A percentile compares a stretch with the other conserved stretches of the same genome.
Evolutionary conservation across 768 basidiomycete genomes (phyloP).

Genomic region (Dendrothele bispora): DNA sequence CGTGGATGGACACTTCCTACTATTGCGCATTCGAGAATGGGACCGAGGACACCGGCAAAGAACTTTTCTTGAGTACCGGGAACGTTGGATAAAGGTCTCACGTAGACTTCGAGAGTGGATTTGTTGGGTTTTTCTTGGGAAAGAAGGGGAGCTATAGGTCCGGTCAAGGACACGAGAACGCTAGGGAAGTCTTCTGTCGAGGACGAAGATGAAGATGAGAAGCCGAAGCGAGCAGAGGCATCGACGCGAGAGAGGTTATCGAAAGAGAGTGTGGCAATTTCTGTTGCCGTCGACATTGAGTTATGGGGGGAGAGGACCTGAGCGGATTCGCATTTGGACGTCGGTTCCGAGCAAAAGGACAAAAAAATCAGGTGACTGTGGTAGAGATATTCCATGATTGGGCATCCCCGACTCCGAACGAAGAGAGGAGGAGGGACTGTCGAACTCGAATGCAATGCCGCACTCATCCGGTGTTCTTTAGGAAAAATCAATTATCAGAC

Average conservation of each 20-base stretch:
- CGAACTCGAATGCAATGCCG: too few species aligned
- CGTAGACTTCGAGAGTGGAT: conserved; percentile 71
- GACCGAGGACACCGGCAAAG: conserved; percentile 50
- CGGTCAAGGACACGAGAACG: conserved; percentile 74
- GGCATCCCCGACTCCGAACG: too few species aligned
- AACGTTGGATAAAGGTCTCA: conserved; percentile 69
- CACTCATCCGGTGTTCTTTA: too few species aligned
- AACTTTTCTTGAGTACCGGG: conserved; percentile 71
- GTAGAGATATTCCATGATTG: too few species aligned
- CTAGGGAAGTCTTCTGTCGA: conserved; percentile 29
- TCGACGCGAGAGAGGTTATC: conserved; percentile 53
- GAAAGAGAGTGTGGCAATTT: background rate
- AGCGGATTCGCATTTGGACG: too few species aligned
- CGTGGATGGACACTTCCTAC: conserved; percentile 64
- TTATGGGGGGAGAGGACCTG: too few species aligned
- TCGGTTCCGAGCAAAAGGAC: too few species aligned
- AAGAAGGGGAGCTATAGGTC: conserved; percentile 76
- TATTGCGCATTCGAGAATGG: conserved; percentile 63
- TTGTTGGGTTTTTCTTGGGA: conserved; percentile 69
- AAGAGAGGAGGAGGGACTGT: too few species aligned
- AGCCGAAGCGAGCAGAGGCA: conserved; percentile 72
- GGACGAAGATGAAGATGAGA: conserved; percentile 30
- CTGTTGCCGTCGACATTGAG: too few species aligned
- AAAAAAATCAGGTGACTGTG: too few species aligned
- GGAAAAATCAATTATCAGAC: too few species aligned